Conservation (phyloP, 1,139 yeast species). For the Candida buenavistaensis region DNA sequence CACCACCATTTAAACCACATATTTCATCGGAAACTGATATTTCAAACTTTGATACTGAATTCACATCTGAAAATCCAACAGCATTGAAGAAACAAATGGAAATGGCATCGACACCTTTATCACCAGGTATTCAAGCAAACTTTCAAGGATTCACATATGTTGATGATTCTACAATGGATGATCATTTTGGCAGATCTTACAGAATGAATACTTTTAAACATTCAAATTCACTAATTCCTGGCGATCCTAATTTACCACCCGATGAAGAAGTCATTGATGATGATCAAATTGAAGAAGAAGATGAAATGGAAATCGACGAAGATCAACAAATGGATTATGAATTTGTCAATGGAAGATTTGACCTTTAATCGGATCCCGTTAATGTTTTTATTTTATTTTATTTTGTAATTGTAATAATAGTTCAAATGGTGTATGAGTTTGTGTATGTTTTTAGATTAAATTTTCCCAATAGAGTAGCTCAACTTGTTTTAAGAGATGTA, state of each 20-base stretch:
- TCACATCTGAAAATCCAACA: conserved; percentile 70
- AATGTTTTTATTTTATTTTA: too few species aligned
- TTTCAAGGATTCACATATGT: conserved; percentile 96
- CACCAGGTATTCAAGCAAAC: conserved; percentile 94
- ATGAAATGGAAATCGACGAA: conserved; percentile 53
- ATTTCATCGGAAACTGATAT: conserved; percentile 89
- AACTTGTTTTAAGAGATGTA: too few species aligned
- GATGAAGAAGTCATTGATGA: conserved; percentile 83
- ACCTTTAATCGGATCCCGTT: too few species aligned
- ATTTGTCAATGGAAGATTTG: conserved; percentile 88
- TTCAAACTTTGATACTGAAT: conserved; percentile 95
- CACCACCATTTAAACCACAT: conserved; percentile 97
- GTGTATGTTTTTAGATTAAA: too few species aligned
- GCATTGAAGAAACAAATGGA: conserved; percentile 60
- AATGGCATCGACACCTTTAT: conserved; percentile 76
- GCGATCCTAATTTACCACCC: conserved; percentile 76
- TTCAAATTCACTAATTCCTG: conserved; percentile 74
- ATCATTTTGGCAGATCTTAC: conserved; percentile 59
- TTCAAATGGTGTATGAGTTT: too few species aligned
- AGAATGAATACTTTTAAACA: conserved; percentile 52
- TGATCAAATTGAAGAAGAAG: conserved; percentile 63
- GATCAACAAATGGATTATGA: conserved; percentile 60
- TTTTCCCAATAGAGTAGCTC: too few species aligned
- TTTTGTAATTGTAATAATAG: too few species aligned
- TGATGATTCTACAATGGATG: conserved; percentile 91